Percentiles rank a stretch among this genome's conserved stretches.
These are phyloP conservation scores for Lecanicillium sp. DNA, from an alignment of 2,329 filamentous ascomycete species.

Conservation along the genomic window DNA sequence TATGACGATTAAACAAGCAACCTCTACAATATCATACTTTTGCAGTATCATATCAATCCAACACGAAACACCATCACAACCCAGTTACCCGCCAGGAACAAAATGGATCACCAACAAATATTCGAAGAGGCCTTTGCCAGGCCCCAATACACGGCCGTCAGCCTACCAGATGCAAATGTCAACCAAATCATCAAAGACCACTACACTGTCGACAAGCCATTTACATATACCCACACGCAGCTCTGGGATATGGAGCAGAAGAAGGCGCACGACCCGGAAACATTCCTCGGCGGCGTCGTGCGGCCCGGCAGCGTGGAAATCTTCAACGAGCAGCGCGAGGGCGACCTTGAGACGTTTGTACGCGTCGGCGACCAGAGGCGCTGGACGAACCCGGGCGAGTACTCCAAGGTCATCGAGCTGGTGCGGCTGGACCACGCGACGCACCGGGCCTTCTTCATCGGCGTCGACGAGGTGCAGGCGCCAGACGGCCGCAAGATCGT, in stretches of 20 bases:
- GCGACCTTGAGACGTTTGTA: constrained; percentile 15
- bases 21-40: too few relatives aligned
- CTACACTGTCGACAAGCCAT: constrained; percentile 16
- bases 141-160: constrained; percentile 15
- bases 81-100: too few relatives aligned
- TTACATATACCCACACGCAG: constrained; percentile 17
- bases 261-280: constrained; percentile 17
- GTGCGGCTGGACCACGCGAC: constrained; percentile 15
- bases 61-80: too few relatives aligned
- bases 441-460: constrained; percentile 15
- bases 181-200: constrained; percentile 15
- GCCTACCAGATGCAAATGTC: constrained; percentile 13
- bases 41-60: too few relatives aligned
- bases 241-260: constrained; percentile 18
- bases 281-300: constrained; percentile 14
- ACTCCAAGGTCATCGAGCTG: constrained; percentile 16
- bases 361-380: constrained; percentile 58
- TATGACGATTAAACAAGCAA: not conserved
- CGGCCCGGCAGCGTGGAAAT: constrained; percentile 16
- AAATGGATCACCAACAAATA: constrained; percentile 13
- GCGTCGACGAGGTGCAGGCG: constrained; percentile 13
- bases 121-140: constrained; percentile 13
- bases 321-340: constrained; percentile 14
- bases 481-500: constrained; percentile 15
- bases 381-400: constrained; percentile 36